Evolutionary conservation across 2,329 filamentous ascomycete species (phyloP).

Genomic region (Rhytidhysteron rufulum): DNA sequence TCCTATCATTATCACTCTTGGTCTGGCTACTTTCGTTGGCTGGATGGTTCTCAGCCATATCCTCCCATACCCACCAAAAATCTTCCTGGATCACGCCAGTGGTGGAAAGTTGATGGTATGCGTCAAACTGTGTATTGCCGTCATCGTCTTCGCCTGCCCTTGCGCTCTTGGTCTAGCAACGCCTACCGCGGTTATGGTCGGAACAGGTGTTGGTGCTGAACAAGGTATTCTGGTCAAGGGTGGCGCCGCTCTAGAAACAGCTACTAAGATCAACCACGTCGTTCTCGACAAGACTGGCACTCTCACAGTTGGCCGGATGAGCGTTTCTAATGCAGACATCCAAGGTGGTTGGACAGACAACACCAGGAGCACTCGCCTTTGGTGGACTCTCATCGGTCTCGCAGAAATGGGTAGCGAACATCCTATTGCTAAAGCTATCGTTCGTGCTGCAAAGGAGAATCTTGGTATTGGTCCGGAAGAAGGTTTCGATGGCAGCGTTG

Average conservation of each 20-base stretch:
- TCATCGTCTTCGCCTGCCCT: constrained; percentile 96
- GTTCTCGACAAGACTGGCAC: constrained; percentile 97
- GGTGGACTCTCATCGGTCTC: constrained; percentile 96
- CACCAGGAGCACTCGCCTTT: constrained; percentile 67
- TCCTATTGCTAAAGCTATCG: constrained; percentile 86
- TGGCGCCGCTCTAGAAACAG: constrained; percentile 83
- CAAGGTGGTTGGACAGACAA: constrained; percentile 65
- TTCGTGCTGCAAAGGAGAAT: constrained; percentile 69
- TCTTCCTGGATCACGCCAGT: constrained; percentile 75
- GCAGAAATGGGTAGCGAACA: constrained; percentile 95
- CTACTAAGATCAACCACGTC: constrained; percentile 84
- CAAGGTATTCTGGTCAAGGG: constrained; percentile 98
- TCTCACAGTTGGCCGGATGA: constrained; percentile 93
- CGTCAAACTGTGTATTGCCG: constrained; percentile 93
- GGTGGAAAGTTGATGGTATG: constrained; percentile 96
- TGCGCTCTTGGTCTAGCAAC: constrained; percentile 95
- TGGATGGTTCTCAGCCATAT: constrained; percentile 97
- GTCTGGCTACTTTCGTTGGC: constrained; percentile 75
- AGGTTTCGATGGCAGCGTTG: constrained; percentile 75
- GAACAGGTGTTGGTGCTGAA: constrained; percentile 92
- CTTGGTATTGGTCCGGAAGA: constrained; percentile 69
- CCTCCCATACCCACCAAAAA: constrained; percentile 75
- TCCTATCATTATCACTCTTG: constrained; percentile 79
- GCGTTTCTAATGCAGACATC: constrained; percentile 69
- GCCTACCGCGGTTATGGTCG: constrained; percentile 97